Base-by-base conservation (phyloP, 192 early-diverging fungal genomes). In the Umbelopsis sp. region DNA sequence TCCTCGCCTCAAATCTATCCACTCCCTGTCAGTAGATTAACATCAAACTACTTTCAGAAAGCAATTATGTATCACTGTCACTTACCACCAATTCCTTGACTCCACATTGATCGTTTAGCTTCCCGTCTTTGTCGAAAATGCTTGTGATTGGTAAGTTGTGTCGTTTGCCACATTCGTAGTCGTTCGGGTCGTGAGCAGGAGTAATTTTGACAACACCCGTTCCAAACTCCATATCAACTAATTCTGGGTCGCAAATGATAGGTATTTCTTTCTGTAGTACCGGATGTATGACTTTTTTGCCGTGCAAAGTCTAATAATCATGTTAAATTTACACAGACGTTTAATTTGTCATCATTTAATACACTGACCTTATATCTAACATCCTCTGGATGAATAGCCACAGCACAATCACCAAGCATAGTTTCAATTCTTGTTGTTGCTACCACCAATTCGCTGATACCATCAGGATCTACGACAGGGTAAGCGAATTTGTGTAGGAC, bases 361-460 rank as follows among this genome's bases (percentile, higher is more conserved):
- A 18, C 0, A 27, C 23, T 58, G 71, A 91, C 90, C 80, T 81
- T 90, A 80, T 99, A 99, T 64, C 97, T 82, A 30, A 71, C 25
- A 78, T 99, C 97, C 0, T 84, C 83, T 5, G 97, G 94, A 77
- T 95, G 88, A 53, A 99, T 87, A 37, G 95, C 95, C n/a, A 99
- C 86, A 6, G 96, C 97, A 50, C 90, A 92, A 78, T 99, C 97
- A 65, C 96, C 97, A n/a, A 98, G 85, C 91, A 99, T 96, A 4
- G 97, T 99, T 74, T 99, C 97, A 37, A 97, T 87, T 65, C 97
- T 95, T 7, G 97, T 99, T n/a, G 97, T 99, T 18, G 95, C 92
- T 7, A 99, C 95, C 46, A 91, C 85, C 37, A 99, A 83, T 44
- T 90, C 80, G 64, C 84, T 81, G 27, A 90, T 85, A 49, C 72